Base-by-base conservation (phyloP, 2,329 filamentous ascomycete genomes). In the Alternaria hordeiaustralica region DNA sequence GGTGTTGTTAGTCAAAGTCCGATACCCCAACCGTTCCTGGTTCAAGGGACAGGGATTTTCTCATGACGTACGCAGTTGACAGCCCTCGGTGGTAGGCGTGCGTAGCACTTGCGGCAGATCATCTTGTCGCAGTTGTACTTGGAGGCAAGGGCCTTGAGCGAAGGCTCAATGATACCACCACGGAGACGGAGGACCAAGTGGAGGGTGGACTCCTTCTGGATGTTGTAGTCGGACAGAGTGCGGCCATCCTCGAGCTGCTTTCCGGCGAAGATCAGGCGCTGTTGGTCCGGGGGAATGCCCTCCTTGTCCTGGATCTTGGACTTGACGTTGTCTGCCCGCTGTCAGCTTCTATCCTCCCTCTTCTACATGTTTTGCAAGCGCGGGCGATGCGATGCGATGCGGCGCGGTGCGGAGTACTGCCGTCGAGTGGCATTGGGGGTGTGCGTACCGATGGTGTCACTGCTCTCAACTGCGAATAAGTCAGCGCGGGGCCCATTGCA, bases 111-210 rank as follows among this genome's bases (percentile, higher is more conserved):
- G 89, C 96, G 95, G 93, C 96, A 98, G 87, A 98, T 97, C 76
- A 95, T 95, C 92, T 97, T 97, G 78, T 98, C 96, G 92, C 95
- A 98, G 92, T 99, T 98, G 90, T 96, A 98, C 90, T 97, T 97
- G 88, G 91, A 94, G 82, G 95, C 95, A 73, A 98, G 91, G 77
- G 93, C 95, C 91, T 98, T 98, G 80, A 98, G 91, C 80, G 94
- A 97, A 79, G 96, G 96, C 90, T 98, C 95, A 55, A 78, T 97
- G 88, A 98, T 95, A 89, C 95, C 95, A 89, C 95, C 95, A 89
- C 95, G 94, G 79, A 98, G 94, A 88, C 95, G 94, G 85, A 98
- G 94, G 82, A 98, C 95, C 82, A 98, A 86, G 87, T 98, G 95
- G 79, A 98, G 94, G 75, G 95, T 98, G 62, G 95, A 97, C 89